Conservation (phyloP, 495 filamentous ascomycete species). For the Delitschia confertaspora region DNA sequence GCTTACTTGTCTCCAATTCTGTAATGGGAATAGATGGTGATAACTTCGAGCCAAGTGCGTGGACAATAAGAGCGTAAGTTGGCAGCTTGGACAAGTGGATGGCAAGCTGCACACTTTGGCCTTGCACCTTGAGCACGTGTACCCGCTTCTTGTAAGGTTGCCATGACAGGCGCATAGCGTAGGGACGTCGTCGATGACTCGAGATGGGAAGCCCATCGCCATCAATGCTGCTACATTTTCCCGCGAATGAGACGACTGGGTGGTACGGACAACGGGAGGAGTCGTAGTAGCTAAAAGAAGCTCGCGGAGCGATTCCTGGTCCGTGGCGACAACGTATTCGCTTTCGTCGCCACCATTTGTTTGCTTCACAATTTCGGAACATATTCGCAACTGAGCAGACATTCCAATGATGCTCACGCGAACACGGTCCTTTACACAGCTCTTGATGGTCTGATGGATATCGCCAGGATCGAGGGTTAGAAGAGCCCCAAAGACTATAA, state of each 20-base stretch:
- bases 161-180: constrained; percentile 90
- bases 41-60: constrained; percentile 92
- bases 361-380: constrained; percentile 71
- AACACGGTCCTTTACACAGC: constrained; percentile 69
- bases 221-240: constrained; percentile 62
- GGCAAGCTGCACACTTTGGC: constrained; percentile 87
- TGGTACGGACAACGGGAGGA: constrained; percentile 63
- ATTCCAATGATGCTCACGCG: constrained; percentile 82
- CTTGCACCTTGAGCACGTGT: constrained; percentile 79
- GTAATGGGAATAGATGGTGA: constrained; percentile 88
- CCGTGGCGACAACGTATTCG: constrained; percentile 71
- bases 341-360: constrained; percentile 75
- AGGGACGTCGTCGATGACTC: constrained; percentile 63
- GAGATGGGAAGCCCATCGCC: constrained; percentile 98
- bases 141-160: constrained; percentile 75
- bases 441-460: constrained; percentile 79
- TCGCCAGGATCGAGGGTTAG: constrained; percentile 87
- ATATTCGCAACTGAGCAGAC: constrained; percentile 84
- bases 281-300: constrained; percentile 82
- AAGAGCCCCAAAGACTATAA: constrained; percentile 86
- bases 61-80: constrained; percentile 88
- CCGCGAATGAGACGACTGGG: constrained; percentile 35
- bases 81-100: constrained; percentile 83
- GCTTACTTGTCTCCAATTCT: constrained; percentile 81
- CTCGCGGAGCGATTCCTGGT: constrained; percentile 83